Base-by-base conservation (phyloP, 345 rosid species). In the Boechera divaricarpa region DNA sequence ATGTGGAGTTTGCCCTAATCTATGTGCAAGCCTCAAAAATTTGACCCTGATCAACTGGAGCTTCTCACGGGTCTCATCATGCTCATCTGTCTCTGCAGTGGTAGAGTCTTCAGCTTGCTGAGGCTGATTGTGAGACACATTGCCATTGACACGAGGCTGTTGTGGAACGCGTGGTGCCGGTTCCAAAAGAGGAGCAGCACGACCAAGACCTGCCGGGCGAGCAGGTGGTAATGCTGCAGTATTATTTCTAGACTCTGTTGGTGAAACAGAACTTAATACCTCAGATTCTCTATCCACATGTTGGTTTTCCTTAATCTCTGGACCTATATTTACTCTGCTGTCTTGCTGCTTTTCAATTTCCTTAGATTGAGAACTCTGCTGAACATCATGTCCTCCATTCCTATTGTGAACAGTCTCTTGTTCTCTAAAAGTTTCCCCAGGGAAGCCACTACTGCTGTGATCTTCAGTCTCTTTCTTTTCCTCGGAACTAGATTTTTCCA, bases 1-100 rank as follows among this genome's bases (percentile, higher is more conserved):
- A 78, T 96, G 99, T 7, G 99, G 99, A 47, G 97, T 93, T 82
- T 93, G 99, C 74, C 99, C 98, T 63, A 96, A 91, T 86, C 99
- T 89, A 80, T 85, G 92, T 0, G 99, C 93, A 77, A 96, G 96
- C 81, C 99, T 86, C 86, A 96, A 80, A 85, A 96, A 96, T 79
- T 95, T 95, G 39, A 95, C 97, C 80, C 99, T 85, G 65, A 92
- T 91, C 91, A 92, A 89, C 83, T 95, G 99, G 41, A 95, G 97
- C 80, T 88, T 86, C 80, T 95, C 97, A 48, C 99, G 97, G 52
- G 98, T 95, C 81, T 92, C 98, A 53, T 92, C 97, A 63, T 67
- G 84, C 82, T 92, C 99, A 68, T 91, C 97, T 2, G 82, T 74
- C 76, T 89, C 99, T 56, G 85, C 85, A 67, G 80, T 85, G 36